Evolutionary conservation across 1,284 basidiomycete genomes (phyloP).

Genomic region (Stygiomarasmius scandens): DNA sequence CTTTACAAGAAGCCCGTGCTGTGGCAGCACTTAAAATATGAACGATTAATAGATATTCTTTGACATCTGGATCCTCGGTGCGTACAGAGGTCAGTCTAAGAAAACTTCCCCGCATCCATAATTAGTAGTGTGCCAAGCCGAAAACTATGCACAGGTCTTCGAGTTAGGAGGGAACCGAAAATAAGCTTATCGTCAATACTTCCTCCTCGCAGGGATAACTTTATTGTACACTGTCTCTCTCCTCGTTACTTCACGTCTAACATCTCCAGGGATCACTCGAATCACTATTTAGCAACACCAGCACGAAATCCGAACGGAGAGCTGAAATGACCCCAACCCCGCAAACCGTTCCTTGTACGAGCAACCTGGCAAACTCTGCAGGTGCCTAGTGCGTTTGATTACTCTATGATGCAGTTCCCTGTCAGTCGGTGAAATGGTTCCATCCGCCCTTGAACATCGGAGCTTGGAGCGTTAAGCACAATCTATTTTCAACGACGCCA

Average conservation of each 20-base stretch:
- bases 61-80: conserved; percentile 68
- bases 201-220: conserved; percentile 76
- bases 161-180: neutral
- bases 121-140: conserved; percentile 18
- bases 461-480: neutral
- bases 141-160: conserved; percentile 21
- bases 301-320: conserved; percentile 96
- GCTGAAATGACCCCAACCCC: conserved; percentile 68
- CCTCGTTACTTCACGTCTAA: neutral
- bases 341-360: conserved; percentile 74
- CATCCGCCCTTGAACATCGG: conserved; percentile 67
- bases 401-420: conserved; percentile 29
- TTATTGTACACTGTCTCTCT: conserved; percentile 55
- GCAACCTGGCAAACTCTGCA: conserved; percentile 95
- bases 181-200: neutral
- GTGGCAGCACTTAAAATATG: conserved; percentile 67
- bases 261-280: conserved; percentile 69
- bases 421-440: conserved; percentile 87
- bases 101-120: conserved; percentile 51
- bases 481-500: neutral
- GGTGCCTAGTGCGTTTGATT: conserved; percentile 77
- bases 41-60: neutral
- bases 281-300: conserved; percentile 80
- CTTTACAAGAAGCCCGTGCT: conserved; percentile 74
- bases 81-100: conserved; percentile 79